Base-by-base conservation (phyloP, 139 green algal genomes). In the Picochlorum sp. region DNA sequence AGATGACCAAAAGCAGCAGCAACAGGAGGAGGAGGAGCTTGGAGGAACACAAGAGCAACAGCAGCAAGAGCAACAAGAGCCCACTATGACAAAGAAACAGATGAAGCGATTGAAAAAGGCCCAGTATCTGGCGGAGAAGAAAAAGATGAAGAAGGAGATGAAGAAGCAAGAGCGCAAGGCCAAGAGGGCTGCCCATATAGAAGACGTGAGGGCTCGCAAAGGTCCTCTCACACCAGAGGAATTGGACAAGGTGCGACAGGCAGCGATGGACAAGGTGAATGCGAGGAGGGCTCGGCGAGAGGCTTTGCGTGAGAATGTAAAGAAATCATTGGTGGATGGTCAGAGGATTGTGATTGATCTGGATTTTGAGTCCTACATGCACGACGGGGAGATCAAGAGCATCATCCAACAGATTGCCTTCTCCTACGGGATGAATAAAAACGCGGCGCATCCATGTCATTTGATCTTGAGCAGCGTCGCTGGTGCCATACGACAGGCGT, bases 271-370 rank as follows among this genome's bases (percentile, higher is more conserved):
- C 13, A 26, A 67, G 20, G 18, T 55, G 28, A 54, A 69, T 55
- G 61, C 41, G 18, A 44, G 68, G 38, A 20, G 54, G 37, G 20
- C 24, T 31, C 45, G 24, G 30, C 24, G 68, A 60, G 50, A 34
- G 18, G 56, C n/a, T 0, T 23, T 23, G n/a, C n/a, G 8, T 8
- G 58, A 10, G 13, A 49, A 50, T 15, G 15, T 65, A 23, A 24
- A 49, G 4, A 52, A 51, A 15, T 28, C 66, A 10, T 50, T 79
- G 41, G 34, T 58, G 31, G 50, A 56, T 16, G 59, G 71, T 14
- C 79, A 88, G 66, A 61, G 70, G 45, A 56, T 93, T 3, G 65
- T 88, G 6, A 75, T 94, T 9, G 87, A 94, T 60, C 65, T 92
- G 11, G 84, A 84, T 47, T 94, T 89, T 66, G 70, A 71, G 16